phyloP scores from a whole-genome alignment of 257 asterid species.

The Solanum clarkiae region DNA sequence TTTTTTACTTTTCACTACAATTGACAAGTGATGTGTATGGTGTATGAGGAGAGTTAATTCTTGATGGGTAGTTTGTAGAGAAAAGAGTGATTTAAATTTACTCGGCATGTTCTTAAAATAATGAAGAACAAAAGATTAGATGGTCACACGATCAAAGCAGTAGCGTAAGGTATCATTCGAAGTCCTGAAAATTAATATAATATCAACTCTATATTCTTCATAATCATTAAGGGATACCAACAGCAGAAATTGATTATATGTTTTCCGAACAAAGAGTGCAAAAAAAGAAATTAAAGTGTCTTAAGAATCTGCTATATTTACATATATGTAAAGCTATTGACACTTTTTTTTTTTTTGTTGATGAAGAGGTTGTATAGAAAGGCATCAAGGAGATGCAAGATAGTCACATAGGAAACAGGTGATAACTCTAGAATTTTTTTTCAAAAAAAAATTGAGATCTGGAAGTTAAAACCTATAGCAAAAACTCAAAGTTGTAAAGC shows the following conservation, averaged over 20 bases:
- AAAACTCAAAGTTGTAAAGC: no score
- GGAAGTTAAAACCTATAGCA: no score
- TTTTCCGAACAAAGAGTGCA: neutral
- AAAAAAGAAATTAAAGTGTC: neutral
- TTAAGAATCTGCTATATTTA: neutral
- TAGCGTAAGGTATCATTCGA: neutral
- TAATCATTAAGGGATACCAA: neutral
- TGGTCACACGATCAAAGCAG: neutral
- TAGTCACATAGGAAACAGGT: no score
- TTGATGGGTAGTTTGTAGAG: neutral
- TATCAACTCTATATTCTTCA: neutral
- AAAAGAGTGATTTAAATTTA: neutral
- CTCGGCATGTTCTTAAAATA: neutral
- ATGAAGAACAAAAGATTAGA: neutral
- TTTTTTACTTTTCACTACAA: neutral
- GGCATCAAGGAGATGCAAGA: no score
- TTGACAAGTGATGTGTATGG: neutral
- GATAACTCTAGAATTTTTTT: no score
- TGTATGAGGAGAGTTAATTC: neutral
- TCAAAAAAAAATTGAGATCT: no score
- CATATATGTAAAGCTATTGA: neutral
- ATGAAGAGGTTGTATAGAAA: no score
- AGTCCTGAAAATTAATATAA: neutral
- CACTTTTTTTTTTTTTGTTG: neutral
- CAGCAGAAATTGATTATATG: neutral